Evolutionary conservation across 768 basidiomycete species (phyloP).

Genomic region (Lactifluus rugatus): DNA sequence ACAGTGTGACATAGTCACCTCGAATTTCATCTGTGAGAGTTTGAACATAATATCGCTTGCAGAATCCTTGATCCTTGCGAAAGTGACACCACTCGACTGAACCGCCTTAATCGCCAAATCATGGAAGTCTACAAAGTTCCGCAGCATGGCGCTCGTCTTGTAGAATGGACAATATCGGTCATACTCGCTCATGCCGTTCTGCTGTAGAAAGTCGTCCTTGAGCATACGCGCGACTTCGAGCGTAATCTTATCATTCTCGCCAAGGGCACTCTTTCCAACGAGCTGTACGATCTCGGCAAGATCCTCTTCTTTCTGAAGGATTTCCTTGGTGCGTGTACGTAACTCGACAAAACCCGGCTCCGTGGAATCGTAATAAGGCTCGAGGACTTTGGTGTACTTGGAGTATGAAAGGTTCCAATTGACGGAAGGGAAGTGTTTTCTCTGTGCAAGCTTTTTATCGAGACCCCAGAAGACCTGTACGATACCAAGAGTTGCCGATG

Average conservation of each 20-base stretch:
- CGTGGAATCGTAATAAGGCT: conserved; percentile 82
- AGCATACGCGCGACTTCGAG: conserved; percentile 95
- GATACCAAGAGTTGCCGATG: conserved; percentile 93
- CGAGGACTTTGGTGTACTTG: conserved; percentile 92
- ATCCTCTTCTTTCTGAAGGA: conserved; percentile 97
- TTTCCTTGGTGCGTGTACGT: conserved; percentile 89
- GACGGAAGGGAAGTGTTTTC: conserved; percentile 99
- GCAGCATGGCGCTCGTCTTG: conserved; percentile 95
- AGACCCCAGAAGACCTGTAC: conserved; percentile 99
- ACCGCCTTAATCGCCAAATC: conserved; percentile 84
- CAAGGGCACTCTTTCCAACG: conserved; percentile 97
- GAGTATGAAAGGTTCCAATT: conserved; percentile 99
- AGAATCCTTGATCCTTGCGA: conserved; percentile 78
- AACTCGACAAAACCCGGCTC: conserved; percentile 94
- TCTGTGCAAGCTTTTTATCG: conserved; percentile 97
- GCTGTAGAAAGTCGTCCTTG: conserved; percentile 95
- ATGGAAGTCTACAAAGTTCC: conserved; percentile 90
- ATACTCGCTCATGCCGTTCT: conserved; percentile 98
- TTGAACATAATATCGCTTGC: conserved; percentile 88
- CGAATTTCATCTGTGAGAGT: conserved; percentile 99
- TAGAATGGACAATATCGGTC: conserved; percentile 98
- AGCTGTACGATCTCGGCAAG: conserved; percentile 98
- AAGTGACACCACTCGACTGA: conserved; percentile 72
- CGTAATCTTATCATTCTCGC: conserved; percentile 97
- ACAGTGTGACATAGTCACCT: conserved; percentile 42